Evolutionary conservation across 2,329 filamentous ascomycete genomes (phyloP).

Genomic region (Leptodontidium sp.): DNA sequence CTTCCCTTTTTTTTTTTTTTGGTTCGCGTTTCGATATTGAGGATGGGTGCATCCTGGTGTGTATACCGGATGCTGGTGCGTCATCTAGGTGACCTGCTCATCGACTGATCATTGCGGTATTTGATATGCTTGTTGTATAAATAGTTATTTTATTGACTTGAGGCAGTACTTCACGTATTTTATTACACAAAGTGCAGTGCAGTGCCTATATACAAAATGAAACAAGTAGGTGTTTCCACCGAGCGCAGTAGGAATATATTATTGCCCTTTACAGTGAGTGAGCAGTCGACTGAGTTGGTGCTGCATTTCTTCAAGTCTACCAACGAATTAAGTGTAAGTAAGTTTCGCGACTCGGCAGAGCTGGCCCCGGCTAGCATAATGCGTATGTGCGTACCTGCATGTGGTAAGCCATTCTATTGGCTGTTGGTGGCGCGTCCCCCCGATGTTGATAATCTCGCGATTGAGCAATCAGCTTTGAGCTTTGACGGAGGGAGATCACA

Average conservation of each 20-base stretch:
- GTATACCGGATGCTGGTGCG: slow-evolving; percentile 1
- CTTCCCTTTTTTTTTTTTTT: slow-evolving; percentile 7
- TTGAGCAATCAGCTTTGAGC: slow-evolving; percentile 3
- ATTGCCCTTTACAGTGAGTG: no score
- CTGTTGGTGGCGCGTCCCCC: neutral
- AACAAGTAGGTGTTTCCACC: no score
- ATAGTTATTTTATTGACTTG: slow-evolving; percentile 1
- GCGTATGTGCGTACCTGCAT: neutral
- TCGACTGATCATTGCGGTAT: neutral
- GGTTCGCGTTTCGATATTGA: neutral
- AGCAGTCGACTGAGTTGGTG: no score
- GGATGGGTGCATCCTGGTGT: neutral
- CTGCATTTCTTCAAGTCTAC: no score
- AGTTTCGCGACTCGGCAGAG: neutral
- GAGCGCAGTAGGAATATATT: no score
- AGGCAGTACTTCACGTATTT: neutral
- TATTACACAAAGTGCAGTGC: neutral
- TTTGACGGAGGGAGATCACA: neutral
- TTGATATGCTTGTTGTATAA: slow-evolving; percentile 16
- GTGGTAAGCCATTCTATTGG: neutral
- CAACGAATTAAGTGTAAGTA: no score
- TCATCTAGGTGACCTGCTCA: neutral
- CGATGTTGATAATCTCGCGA: slow-evolving; percentile 3
- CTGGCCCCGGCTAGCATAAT: neutral
- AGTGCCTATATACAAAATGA: neutral